Conservation (phyloP, 2,329 filamentous ascomycete species). For the Aspergillus awamori region DNA sequence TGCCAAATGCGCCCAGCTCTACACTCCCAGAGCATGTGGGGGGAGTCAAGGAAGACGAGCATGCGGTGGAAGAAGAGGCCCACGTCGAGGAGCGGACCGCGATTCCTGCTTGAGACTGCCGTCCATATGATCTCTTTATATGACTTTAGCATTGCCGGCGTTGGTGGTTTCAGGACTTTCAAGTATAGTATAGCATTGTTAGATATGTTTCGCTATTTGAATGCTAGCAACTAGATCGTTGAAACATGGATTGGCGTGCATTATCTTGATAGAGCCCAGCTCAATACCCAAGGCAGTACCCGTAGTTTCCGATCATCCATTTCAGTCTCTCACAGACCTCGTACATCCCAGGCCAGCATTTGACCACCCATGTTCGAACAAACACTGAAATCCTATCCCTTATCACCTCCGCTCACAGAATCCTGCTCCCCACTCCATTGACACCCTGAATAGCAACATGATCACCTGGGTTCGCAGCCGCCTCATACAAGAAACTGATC, state of each 20-base stretch:
- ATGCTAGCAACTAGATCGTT: constrained; percentile 16
- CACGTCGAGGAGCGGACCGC: constrained; percentile 26
- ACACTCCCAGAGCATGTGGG: constrained; percentile 33
- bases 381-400: neutral
- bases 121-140: neutral
- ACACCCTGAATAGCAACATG: constrained; percentile 61
- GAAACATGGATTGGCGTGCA: constrained; percentile 12
- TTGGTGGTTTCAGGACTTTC: constrained; percentile 21
- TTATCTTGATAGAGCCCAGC: constrained; percentile 11
- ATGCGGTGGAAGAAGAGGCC: constrained; percentile 31
- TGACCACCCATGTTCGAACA: neutral
- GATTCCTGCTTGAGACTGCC: constrained; percentile 15
- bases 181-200: constrained; percentile 3
- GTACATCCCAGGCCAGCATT: neutral
- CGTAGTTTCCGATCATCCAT: neutral
- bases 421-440: constrained; percentile 40
- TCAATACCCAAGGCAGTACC: constrained; percentile 5
- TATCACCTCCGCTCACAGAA: constrained; percentile 42
- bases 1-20: constrained; percentile 46
- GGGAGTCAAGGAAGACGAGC: constrained; percentile 32
- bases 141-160: constrained; percentile 29
- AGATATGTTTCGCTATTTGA: neutral
- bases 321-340: neutral
- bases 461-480: constrained; percentile 86
- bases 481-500: constrained; percentile 86